A percentile compares a stretch with the other conserved stretches of the same genome.
phyloP scores from a whole-genome alignment of 345 rosid genomes.

The Atalantia buxifolia region DNA sequence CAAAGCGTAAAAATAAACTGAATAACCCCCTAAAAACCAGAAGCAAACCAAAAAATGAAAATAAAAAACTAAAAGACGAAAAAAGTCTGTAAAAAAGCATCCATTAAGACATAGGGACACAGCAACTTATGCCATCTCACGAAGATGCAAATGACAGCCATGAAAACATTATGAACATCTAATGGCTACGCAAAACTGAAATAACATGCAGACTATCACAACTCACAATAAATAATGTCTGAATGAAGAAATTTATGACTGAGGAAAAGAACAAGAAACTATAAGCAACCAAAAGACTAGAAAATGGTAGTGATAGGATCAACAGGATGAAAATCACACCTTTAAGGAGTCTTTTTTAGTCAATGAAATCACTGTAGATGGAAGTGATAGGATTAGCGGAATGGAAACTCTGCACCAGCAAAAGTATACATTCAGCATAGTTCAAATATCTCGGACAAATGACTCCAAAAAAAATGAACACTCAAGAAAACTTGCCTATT shows the following conservation, averaged over 20 bases:
- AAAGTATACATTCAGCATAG: conserved; percentile 6
- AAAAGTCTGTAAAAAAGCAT: background rate
- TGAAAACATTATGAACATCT: background rate
- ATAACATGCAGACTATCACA: background rate
- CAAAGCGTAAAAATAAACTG: background rate
- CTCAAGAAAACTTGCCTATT: conserved; percentile 53
- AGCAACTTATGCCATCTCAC: background rate
- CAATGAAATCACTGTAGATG: conserved; percentile 81
- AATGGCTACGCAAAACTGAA: background rate
- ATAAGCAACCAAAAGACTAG: background rate
- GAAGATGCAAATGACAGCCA: background rate
- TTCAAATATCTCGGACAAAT: background rate
- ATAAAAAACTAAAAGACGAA: background rate
- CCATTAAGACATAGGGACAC: background rate
- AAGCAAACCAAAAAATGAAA: background rate
- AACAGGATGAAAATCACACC: conserved; percentile 34
- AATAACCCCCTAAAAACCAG: background rate
- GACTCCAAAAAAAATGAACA: background rate
- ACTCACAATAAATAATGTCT: background rate
- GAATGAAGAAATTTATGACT: background rate
- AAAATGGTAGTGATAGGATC: background rate
- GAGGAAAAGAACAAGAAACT: background rate
- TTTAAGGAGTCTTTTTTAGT: conserved; percentile 63
- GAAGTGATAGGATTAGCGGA: conserved; percentile 82
- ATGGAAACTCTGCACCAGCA: conserved; percentile 60